Conservation (phyloP, 1,284 basidiomycete species). For the Moniliella sp. region DNA sequence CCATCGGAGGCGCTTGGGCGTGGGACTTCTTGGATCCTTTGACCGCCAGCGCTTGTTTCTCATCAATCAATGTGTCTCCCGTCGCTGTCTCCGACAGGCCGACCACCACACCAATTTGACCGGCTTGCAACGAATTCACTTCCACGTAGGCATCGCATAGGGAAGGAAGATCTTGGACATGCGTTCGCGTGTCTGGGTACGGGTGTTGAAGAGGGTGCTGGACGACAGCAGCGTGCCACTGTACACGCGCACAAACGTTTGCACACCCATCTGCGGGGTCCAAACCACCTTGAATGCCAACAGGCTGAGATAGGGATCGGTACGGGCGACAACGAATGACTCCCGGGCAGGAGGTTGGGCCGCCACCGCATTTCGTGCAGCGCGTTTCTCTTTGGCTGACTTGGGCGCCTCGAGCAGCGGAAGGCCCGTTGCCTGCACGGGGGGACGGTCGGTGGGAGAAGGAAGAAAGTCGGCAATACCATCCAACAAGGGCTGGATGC, state of each 20-base stretch:
- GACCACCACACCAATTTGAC: slow-evolving; percentile 62
- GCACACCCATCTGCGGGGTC: slow-evolving; percentile 64
- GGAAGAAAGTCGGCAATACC: slow-evolving; percentile 60
- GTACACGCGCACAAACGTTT: slow-evolving; percentile 72
- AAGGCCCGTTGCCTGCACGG: too few species aligned
- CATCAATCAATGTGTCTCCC: slow-evolving; percentile 51
- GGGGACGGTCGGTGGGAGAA: slow-evolving; percentile 45
- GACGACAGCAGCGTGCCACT: slow-evolving; percentile 47
- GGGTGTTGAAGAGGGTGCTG: slow-evolving; percentile 50
- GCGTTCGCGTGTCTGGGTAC: slow-evolving; percentile 49
- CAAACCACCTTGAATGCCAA: slow-evolving; percentile 73
- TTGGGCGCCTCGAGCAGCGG: slow-evolving; percentile 10
- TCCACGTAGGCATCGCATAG: slow-evolving; percentile 60
- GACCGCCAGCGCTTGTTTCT: slow-evolving; percentile 1
- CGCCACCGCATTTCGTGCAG: too few species aligned
- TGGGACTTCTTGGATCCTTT: background rate
- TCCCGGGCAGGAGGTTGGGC: slow-evolving; percentile 1
- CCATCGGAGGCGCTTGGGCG: slow-evolving; percentile 30
- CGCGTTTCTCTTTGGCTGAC: slow-evolving; percentile 20
- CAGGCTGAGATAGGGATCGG: slow-evolving; percentile 43
- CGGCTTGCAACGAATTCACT: slow-evolving; percentile 57
- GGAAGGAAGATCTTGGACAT: slow-evolving; percentile 55
- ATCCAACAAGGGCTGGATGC: slow-evolving; percentile 58
- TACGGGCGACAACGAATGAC: slow-evolving; percentile 2
- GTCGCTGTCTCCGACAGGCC: slow-evolving; percentile 63